These are phyloP conservation scores for Spergularia marina DNA, from an alignment of 148 eudicot species.

Conservation along the genomic window DNA sequence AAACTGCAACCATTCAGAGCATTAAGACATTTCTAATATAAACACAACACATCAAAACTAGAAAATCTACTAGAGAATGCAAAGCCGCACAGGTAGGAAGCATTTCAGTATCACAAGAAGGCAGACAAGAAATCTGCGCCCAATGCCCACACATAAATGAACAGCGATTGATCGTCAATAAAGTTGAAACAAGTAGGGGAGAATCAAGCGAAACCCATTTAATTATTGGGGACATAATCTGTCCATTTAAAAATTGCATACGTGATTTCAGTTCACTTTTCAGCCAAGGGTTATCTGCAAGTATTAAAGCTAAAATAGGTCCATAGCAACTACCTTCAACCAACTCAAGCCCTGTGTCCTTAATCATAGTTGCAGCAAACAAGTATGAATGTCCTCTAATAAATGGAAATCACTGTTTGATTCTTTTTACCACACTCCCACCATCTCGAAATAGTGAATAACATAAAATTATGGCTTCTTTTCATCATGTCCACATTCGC, in stretches of 20 bases:
- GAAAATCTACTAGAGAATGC: not conserved
- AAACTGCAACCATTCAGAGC: conserved; percentile 38
- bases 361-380: too few species aligned
- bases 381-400: too few species aligned
- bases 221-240: not conserved
- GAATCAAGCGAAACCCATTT: not conserved
- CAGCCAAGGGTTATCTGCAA: too few species aligned
- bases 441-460: not conserved
- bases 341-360: too few species aligned
- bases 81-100: not conserved
- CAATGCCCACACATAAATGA: not conserved
- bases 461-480: not conserved
- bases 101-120: not conserved
- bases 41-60: not conserved
- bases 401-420: not conserved
- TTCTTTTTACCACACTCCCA: not conserved
- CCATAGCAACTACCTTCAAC: not conserved
- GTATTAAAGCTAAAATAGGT: not conserved
- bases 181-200: not conserved
- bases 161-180: not conserved
- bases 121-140: not conserved
- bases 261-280: too few species aligned
- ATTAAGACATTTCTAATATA: conserved; percentile 22
- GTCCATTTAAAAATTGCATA: not conserved
- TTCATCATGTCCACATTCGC: not conserved